These are phyloP conservation scores for Isochrysis galbana DNA, from an alignment of 78 protist species.

Conservation along the genomic window DNA sequence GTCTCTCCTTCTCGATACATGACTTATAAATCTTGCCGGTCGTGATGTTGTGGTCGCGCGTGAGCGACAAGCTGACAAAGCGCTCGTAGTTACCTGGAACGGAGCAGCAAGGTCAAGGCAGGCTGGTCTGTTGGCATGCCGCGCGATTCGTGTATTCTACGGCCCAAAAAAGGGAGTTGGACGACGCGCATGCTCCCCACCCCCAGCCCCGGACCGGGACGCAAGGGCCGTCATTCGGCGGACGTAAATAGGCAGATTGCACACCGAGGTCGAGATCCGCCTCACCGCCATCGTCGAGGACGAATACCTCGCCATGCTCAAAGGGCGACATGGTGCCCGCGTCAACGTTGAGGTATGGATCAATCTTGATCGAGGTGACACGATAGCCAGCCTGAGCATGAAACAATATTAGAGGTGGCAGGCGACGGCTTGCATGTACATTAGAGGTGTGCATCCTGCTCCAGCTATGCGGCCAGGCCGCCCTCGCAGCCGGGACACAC, in stretches of 20 bases:
- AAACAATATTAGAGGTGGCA: too few species aligned
- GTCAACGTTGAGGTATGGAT: constrained; percentile 77
- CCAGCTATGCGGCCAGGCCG: not conserved
- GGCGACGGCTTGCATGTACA: not conserved
- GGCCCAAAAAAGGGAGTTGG: not conserved
- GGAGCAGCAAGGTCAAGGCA: too few species aligned
- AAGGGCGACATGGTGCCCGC: constrained; percentile 84
- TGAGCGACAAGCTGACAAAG: constrained; percentile 74
- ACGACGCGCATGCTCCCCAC: not conserved
- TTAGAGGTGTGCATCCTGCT: not conserved
- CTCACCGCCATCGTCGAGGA: constrained; percentile 95
- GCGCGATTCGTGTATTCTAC: too few species aligned
- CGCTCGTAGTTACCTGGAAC: constrained; percentile 97
- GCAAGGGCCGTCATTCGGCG: too few species aligned
- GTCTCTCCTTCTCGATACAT: constrained; percentile 87
- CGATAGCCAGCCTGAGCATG: not conserved
- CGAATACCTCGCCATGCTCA: constrained; percentile 87
- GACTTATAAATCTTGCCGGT: constrained; percentile 94
- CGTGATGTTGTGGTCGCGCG: constrained; percentile 93
- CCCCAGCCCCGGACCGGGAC: too few species aligned
- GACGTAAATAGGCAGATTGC: too few species aligned
- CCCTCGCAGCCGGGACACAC: not conserved
- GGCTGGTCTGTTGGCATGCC: too few species aligned
- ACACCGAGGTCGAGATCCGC: constrained; percentile 36
- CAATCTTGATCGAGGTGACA: constrained; percentile 71